phyloP scores from a whole-genome alignment of 257 asterid species.

The Voacanga thouarsii region DNA sequence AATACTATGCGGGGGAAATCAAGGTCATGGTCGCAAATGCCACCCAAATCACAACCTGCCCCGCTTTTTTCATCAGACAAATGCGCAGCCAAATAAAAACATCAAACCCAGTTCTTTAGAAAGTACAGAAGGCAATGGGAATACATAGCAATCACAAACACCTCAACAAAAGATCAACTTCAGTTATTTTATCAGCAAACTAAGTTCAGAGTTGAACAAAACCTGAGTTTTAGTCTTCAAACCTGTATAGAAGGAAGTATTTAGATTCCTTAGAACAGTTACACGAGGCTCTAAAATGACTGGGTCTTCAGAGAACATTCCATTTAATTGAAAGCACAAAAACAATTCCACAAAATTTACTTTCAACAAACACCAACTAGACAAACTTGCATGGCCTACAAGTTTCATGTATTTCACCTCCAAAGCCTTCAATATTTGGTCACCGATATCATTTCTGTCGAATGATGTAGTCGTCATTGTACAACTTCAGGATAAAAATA shows the following conservation, averaged over 20 bases:
- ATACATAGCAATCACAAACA: neutral
- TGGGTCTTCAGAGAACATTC: conserved; percentile 41
- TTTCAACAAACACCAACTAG: neutral
- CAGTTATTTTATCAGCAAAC: neutral
- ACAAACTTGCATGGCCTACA: neutral
- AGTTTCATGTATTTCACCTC: conserved; percentile 41
- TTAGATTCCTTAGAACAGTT: conserved; percentile 60
- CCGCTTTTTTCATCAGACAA: neutral
- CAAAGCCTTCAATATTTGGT: conserved; percentile 54
- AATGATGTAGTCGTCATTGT: conserved; percentile 36
- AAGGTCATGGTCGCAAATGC: neutral
- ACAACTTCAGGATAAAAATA: conserved; percentile 46
- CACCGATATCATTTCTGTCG: conserved; percentile 34
- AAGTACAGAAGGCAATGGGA: neutral
- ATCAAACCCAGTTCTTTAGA: neutral
- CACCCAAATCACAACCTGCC: neutral
- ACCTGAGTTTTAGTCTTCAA: conserved; percentile 75
- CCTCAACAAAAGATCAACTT: neutral
- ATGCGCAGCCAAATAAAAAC: neutral
- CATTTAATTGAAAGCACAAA: conserved; percentile 40
- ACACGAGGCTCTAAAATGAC: conserved; percentile 62
- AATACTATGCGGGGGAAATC: neutral
- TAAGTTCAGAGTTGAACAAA: conserved; percentile 1
- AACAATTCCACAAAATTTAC: neutral
- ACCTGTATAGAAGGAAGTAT: conserved; percentile 48